Conservation (phyloP, 306 rosid genomes). For the Medicago ruthenica region DNA sequence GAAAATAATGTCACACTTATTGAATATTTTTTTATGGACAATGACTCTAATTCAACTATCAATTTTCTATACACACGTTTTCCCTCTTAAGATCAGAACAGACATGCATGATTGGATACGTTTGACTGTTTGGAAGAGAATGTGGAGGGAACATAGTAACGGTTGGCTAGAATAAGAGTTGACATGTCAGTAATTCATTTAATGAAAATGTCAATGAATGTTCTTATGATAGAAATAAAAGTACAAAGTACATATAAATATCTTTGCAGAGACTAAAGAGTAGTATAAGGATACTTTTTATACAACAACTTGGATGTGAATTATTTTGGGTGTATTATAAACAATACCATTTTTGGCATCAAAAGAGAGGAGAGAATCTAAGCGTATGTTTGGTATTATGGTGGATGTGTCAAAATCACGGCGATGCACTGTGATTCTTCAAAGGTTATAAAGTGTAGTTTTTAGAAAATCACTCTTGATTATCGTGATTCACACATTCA, state of each 20-base stretch:
- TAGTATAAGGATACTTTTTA: not conserved
- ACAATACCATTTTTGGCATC: not conserved
- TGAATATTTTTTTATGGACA: constrained; percentile 2
- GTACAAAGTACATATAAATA: not conserved
- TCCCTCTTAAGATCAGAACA: constrained; percentile 14
- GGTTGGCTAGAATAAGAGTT: constrained; percentile 30
- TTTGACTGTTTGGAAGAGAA: constrained; percentile 5
- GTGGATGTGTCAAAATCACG: no score
- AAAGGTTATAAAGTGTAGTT: no score
- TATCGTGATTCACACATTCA: no score
- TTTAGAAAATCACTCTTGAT: no score
- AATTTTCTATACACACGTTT: constrained; percentile 3
- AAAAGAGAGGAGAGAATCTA: constrained; percentile 25
- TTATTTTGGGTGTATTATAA: not conserved
- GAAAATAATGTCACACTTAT: constrained; percentile 33
- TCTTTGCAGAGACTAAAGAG: not conserved
- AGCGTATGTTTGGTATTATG: no score
- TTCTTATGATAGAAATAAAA: not conserved
- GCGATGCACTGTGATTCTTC: no score
- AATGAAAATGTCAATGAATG: not conserved
- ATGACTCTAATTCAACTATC: not conserved
- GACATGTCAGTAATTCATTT: constrained; percentile 28
- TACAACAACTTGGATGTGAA: constrained; percentile 20
- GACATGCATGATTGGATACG: constrained; percentile 23
- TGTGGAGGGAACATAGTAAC: constrained; percentile 21